Conservation (phyloP, 352 stramenopile species). For the Globisporangium canariense region DNA sequence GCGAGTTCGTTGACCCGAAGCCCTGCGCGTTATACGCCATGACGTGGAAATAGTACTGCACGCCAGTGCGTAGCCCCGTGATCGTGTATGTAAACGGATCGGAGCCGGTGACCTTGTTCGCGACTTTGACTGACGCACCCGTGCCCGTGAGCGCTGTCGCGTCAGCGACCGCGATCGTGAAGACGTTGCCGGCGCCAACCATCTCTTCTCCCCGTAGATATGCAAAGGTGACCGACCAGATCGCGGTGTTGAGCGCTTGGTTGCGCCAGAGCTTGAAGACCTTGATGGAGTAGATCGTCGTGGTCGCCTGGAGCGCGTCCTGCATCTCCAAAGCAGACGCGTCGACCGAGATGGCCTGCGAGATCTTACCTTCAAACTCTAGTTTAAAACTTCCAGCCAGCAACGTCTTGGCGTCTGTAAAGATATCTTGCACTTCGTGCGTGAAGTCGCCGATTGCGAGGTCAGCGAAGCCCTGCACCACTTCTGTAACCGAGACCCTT, state of each 20-base stretch:
- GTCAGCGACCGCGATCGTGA: constrained; percentile 64
- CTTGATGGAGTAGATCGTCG: constrained; percentile 85
- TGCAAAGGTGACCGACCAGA: constrained; percentile 94
- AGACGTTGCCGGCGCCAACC: constrained; percentile 90
- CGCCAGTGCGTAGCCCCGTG: constrained; percentile 42
- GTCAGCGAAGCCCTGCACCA: constrained; percentile 75
- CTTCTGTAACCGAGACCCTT: constrained; percentile 74
- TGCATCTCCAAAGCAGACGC: constrained; percentile 88
- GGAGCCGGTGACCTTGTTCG: constrained; percentile 88
- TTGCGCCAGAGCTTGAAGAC: constrained; percentile 46
- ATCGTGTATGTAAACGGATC: constrained; percentile 82
- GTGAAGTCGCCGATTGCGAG: constrained; percentile 92
- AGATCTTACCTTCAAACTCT: constrained; percentile 87
- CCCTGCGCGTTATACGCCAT: constrained; percentile 80
- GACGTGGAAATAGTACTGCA: constrained; percentile 73
- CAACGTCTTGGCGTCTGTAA: constrained; percentile 45
- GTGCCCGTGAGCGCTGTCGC: constrained; percentile 54
- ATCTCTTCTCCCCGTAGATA: constrained; percentile 90
- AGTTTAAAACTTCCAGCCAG: constrained; percentile 87
- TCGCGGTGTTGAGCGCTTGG: constrained; percentile 46
- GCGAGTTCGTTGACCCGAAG: constrained; percentile 59
- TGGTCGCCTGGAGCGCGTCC: constrained; percentile 58
- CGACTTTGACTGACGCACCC: constrained; percentile 53
- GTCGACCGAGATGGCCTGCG: constrained; percentile 60
- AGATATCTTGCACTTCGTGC: constrained; percentile 92